Evolutionary conservation across 805 yeast genomes (phyloP), one percentile per base, ranked within the genome.

Genomic region (Isabelozyma pseudorhagii): DNA sequence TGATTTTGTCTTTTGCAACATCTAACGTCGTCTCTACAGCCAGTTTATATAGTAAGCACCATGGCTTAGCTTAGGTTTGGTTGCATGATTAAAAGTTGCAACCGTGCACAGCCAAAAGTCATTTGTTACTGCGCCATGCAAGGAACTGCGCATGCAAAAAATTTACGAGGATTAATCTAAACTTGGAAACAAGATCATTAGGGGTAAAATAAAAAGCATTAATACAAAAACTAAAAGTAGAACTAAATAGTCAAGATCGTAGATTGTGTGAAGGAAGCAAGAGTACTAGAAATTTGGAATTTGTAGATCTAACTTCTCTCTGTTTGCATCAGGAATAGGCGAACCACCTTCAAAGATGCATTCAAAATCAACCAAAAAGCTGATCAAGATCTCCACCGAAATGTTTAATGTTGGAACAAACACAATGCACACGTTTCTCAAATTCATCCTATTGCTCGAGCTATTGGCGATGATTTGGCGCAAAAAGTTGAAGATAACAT

Each of bases 391-490:
- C 46, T 80, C 83, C 13, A 83, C 74, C 0, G 92, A 81, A 44
- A 89, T 72, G 54, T 84, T 84, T 55, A 88, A 72, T 0, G 96
- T 88, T 3, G 96, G 94, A 5, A 89, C 87, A 61, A 88, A 87
- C 5, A 88, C 94, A 62, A 88, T 88, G 59, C 90, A 83, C 46
- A 81, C 70, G 59, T 94, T 93, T 55, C 87, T 76, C 50, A 87
- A 69, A 51, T 85, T 87, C 99, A 93, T 93, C 66, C 90, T 84
- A 69, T 92, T 93, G 50, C 72, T 67, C 11, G 79, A 79, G 51
- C 75, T 78, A 57, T 84, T 79, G 41, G 79, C 74, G 44, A 85
- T 77, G 42, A 92, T 88, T 50, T 82, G 79, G 25, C 78, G 71
- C 64, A 93, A 71, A 54, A 88, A 83, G 50, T 79, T 81, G 63